Base-by-base conservation (phyloP, 2,329 filamentous ascomycete genomes). In the Penicillium thymicola region DNA sequence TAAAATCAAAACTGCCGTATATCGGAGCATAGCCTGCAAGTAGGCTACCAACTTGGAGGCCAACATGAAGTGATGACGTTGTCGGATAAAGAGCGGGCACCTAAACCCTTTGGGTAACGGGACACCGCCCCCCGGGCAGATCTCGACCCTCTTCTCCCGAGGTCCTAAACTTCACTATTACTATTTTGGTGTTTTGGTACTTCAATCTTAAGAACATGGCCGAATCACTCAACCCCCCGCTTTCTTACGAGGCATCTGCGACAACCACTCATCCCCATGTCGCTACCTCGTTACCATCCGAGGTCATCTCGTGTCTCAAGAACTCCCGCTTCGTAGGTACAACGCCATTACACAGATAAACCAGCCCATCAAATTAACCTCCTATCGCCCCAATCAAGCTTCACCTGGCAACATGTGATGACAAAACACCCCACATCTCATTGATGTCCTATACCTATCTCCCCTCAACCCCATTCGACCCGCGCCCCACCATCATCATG, bases 381-480 rank as follows among this genome's bases (percentile, higher is more conserved):
- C 34, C 14, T 32, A 38, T 45, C 55, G 36, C 30, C 30, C 13
- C 21, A 32, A 44, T 45, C 41, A 69, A 96, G 92, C 90, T 99
- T 65, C 94, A 99, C 76, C 88, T 99, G 51, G 92, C 94, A 66
- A 99, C 94, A 55, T 95, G 89, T 74, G 86, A 86, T 66, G 82
- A 89, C 65, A 89, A 94, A 69, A 81, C 86, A 61, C 94, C 94
- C 10, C 91, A 97, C 73, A 90, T 97, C 64, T 95, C 92, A 37
- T 85, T 99, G 63, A 99, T 99, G 94, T 97, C 96, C 80, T 97
- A 97, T 80, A 97, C 94, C 70, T 97, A 97, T 77, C 88, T 99
- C 23, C 89, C 92, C 38, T 86, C 82, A 6, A 90, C 89, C 16
- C 87, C 86, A 38, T 88, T 86, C 74, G 82, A 84, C 38, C 70